A percentile compares a stretch with the other conserved stretches of the same genome.
phyloP scores from a whole-genome alignment of 768 basidiomycete species.

The Panaeolus cyanescens region DNA sequence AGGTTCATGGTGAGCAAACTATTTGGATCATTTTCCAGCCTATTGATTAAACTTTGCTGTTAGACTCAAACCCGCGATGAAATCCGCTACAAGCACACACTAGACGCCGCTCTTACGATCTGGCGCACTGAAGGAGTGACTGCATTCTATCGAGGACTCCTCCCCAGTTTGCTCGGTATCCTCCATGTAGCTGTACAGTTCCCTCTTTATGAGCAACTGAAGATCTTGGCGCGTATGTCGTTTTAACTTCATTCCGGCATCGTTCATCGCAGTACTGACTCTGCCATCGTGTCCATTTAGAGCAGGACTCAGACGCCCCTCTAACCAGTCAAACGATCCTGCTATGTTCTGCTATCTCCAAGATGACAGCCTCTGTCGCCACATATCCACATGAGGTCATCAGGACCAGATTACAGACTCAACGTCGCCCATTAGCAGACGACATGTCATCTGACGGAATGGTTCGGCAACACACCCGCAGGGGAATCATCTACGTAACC shows the following conservation, averaged over 20 bases:
- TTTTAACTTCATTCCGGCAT: slow-evolving; percentile 2
- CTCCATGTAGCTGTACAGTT: slow-evolving; percentile 97
- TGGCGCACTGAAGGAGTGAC: slow-evolving; percentile 84
- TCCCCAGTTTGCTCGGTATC: slow-evolving; percentile 93
- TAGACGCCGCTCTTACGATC: slow-evolving; percentile 88
- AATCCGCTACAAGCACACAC: slow-evolving; percentile 81
- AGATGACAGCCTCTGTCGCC: slow-evolving; percentile 93
- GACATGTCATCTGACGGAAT: slow-evolving; percentile 63
- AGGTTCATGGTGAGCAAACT: slow-evolving; percentile 83
- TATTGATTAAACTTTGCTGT: background rate
- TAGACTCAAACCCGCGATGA: slow-evolving; percentile 86
- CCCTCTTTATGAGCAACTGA: slow-evolving; percentile 93
- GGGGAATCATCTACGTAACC: slow-evolving; percentile 76
- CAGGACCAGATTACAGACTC: slow-evolving; percentile 95
- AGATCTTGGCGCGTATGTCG: slow-evolving; percentile 79
- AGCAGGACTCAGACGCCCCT: slow-evolving; percentile 45
- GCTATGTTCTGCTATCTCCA: slow-evolving; percentile 87
- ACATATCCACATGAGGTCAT: slow-evolving; percentile 99
- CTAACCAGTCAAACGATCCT: slow-evolving; percentile 73
- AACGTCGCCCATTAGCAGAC: slow-evolving; percentile 63
- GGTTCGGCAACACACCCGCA: slow-evolving; percentile 52
- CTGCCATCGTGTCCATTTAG: slow-evolving; percentile 27
- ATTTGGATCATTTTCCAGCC: background rate
- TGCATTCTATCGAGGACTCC: slow-evolving; percentile 93
- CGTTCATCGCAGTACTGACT: slow-evolving; percentile 8